Conservation (phyloP, 208 protist genomes). For the Acanthamoeba sp. region DNA sequence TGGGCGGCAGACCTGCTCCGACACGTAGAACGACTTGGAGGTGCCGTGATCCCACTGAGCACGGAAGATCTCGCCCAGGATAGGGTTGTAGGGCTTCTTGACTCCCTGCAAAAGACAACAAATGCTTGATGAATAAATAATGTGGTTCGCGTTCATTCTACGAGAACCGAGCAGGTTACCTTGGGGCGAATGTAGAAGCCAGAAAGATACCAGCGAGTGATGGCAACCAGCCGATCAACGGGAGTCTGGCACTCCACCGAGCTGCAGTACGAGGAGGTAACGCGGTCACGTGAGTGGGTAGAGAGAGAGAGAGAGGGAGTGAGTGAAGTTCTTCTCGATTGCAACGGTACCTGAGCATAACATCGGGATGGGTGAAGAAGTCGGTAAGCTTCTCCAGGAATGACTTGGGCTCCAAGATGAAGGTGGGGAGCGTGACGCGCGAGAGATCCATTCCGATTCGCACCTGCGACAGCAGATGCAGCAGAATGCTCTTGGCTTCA, state of each 20-base stretch:
- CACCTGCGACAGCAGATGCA: conserved; percentile 65
- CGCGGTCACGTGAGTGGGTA: background rate
- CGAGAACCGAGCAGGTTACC: conserved; percentile 21
- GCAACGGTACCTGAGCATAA: conserved; percentile 76
- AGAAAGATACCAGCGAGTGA: conserved; percentile 91
- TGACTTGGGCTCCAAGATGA: conserved; percentile 94
- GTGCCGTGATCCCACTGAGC: conserved; percentile 83
- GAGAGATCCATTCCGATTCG: conserved; percentile 72
- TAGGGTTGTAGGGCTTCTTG: conserved; percentile 95
- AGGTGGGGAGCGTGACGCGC: conserved; percentile 91
- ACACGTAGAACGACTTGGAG: conserved; percentile 55
- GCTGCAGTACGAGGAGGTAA: conserved; percentile 49
- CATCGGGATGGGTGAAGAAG: conserved; percentile 81
- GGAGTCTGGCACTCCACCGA: conserved; percentile 78
- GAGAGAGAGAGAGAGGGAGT: conserved; percentile 60
- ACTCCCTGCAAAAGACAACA: conserved; percentile 82
- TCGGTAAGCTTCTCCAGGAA: conserved; percentile 91
- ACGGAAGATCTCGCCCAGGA: conserved; percentile 93
- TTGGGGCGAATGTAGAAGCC: conserved; percentile 90
- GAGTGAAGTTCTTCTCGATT: background rate
- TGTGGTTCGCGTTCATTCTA: conserved; percentile 28
- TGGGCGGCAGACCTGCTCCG: conserved; percentile 42
- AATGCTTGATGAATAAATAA: background rate
- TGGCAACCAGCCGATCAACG: conserved; percentile 85
- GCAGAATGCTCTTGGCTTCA: conserved; percentile 67